Evolutionary conservation across 176 grass and related monocot species (phyloP), one percentile per base, ranked within the genome.

Genomic region (Paspalum vaginatum): DNA sequence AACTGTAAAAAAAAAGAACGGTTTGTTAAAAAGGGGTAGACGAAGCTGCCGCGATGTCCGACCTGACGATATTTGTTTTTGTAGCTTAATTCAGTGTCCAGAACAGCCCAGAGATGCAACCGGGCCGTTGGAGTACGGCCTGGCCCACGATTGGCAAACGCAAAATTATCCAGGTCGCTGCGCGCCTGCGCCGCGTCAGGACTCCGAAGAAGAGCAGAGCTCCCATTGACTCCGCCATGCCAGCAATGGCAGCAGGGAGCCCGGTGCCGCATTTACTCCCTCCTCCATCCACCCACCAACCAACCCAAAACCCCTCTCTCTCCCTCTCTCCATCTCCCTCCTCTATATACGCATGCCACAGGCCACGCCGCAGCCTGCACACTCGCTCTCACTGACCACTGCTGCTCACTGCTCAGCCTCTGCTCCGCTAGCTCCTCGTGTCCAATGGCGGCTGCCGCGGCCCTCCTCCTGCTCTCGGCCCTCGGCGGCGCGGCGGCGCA

Each of bases 191-290:
- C 59, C 26, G 27, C 59, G 6, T 32, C 12, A 32, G 1, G 59
- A 61, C n/a, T n/a, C n/a, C n/a, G n/a, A n/a, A n/a, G n/a, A n/a
- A 37, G 22, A 51, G 25, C n/a, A 24, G 79, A 39, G 81, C 68
- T 69, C 75, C 45, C 52, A 68, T 84, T 88, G 84, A 88, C 76
- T 80, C 53, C 50, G 18, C 54, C 55, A 40, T 60, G 69, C 61
- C 76, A 84, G 75, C 44, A 45, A 84, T 61, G 81, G 60, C 81
- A 79, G 75, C 2, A n/a, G 38, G 38, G 37, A 44, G 49, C 49
- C 20, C 77, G 37, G 86, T 21, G 68, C 52, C 8, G 62, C 87
- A 85, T 56, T 85, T 80, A 89, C 70, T 70, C 24, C 6, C 6
- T 61, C 2, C 53, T 53, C 55, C 70, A 41, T 68, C 74, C 38